These are phyloP conservation scores for Ceratocystis variospora DNA, from an alignment of 2,329 filamentous ascomycete genomes.

Conservation along the genomic window DNA sequence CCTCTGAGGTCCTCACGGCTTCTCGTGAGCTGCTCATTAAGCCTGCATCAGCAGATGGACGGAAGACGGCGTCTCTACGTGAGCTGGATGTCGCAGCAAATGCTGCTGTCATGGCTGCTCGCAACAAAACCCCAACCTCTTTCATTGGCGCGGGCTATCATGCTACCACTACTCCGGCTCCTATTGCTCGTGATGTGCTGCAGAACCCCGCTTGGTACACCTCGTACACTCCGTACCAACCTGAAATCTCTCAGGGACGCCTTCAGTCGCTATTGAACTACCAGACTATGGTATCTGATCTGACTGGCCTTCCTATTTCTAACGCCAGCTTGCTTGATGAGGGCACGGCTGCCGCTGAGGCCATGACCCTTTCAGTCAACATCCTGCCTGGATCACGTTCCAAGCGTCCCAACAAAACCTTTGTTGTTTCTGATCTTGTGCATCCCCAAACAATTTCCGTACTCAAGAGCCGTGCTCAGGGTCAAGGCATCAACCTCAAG, in stretches of 20 bases:
- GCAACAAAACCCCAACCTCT: constrained; percentile 38
- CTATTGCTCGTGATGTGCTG: constrained; percentile 84
- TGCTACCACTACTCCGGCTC: constrained; percentile 68
- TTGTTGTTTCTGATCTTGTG: constrained; percentile 66
- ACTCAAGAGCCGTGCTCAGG: constrained; percentile 69
- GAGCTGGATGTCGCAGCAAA: constrained; percentile 46
- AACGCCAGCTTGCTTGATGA: constrained; percentile 89
- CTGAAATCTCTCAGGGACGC: constrained; percentile 90
- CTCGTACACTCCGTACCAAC: constrained; percentile 93
- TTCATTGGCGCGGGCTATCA: constrained; percentile 86
- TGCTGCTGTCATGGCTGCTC: constrained; percentile 26
- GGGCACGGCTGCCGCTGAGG: constrained; percentile 82
- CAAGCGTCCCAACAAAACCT: constrained; percentile 64
- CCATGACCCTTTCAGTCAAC: constrained; percentile 85
- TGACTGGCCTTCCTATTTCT: constrained; percentile 74
- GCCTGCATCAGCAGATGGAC: background rate
- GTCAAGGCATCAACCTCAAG: constrained; percentile 75
- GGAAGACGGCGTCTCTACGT: constrained; percentile 29
- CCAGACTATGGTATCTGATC: constrained; percentile 80
- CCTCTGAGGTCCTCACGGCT: constrained; percentile 52
- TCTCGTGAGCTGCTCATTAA: constrained; percentile 16
- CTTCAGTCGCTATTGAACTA: constrained; percentile 89
- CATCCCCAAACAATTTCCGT: constrained; percentile 80
- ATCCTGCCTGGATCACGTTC: constrained; percentile 40
- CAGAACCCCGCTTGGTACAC: constrained; percentile 97